Evolutionary conservation across 106 monocot genomes (phyloP).

Genomic region (Dendrobium officinale): DNA sequence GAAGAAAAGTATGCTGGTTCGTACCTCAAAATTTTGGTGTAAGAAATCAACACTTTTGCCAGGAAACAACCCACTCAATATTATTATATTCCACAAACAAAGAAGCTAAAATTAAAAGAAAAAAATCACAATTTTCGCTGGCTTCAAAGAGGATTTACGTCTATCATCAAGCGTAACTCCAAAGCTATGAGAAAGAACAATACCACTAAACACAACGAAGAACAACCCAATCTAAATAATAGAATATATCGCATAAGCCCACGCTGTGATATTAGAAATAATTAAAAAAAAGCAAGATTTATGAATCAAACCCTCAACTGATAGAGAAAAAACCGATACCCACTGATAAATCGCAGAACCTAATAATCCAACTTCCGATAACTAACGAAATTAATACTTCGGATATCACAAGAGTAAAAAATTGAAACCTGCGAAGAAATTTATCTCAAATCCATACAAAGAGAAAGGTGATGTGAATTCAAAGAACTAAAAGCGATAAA

Average conservation of each 20-base stretch:
- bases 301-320: background rate
- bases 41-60: too few relatives aligned
- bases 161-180: too few relatives aligned
- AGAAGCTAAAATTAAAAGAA: background rate
- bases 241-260: background rate
- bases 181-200: background rate
- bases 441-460: background rate
- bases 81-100: background rate
- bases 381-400: background rate
- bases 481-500: background rate
- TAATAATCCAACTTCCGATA: background rate
- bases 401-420: background rate
- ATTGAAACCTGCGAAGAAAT: background rate
- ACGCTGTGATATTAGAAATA: background rate
- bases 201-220: background rate
- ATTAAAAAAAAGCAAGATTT: background rate
- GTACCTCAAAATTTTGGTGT: too few relatives aligned
- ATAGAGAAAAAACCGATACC: background rate
- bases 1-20: too few relatives aligned
- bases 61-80: too few relatives aligned
- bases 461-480: background rate
- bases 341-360: background rate
- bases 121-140: background rate
- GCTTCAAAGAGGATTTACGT: background rate
- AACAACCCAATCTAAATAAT: background rate